These are phyloP conservation scores for Blumeria graminis DNA, from an alignment of 2,329 filamentous ascomycete species.

Conservation along the genomic window DNA sequence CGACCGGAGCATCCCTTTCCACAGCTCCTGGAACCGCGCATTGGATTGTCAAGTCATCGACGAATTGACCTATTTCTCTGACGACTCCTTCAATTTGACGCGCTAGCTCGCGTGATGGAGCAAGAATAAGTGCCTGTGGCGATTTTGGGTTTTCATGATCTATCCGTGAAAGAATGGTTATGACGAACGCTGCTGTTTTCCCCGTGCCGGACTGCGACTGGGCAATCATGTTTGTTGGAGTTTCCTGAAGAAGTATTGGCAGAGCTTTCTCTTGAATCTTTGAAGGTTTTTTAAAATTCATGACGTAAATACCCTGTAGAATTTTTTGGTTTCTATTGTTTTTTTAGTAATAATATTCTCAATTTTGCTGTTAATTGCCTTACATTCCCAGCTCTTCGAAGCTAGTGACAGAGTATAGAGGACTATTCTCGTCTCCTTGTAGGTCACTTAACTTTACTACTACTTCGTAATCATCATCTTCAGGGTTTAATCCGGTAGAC, in stretches of 20 bases:
- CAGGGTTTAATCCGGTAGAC: constrained; percentile 25
- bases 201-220: constrained; percentile 96
- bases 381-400: constrained; percentile 78
- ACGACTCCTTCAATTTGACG: constrained; percentile 83
- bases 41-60: constrained; percentile 48
- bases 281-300: constrained; percentile 85
- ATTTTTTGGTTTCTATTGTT: constrained; percentile 31
- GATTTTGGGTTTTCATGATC: constrained; percentile 42
- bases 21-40: constrained; percentile 64
- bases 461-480: constrained; percentile 65
- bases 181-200: constrained; percentile 90
- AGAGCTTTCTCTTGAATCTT: constrained; percentile 95
- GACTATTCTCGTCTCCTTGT: constrained; percentile 66
- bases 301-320: constrained; percentile 49
- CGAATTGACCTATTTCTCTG: constrained; percentile 59
- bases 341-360: constrained; percentile 3
- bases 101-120: constrained; percentile 81
- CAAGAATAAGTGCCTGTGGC: constrained; percentile 73
- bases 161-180: constrained; percentile 71
- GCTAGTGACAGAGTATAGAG: constrained; percentile 58
- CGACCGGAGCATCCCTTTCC: constrained; percentile 41
- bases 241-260: constrained; percentile 64
- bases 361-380: constrained; percentile 16
- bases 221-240: constrained; percentile 84
- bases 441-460: constrained; percentile 81